A percentile compares a stretch with the other conserved stretches of the same genome.
These are phyloP conservation scores for Colletotrichum musae DNA, from an alignment of 2,329 filamentous ascomycete genomes.

Conservation along the genomic window DNA sequence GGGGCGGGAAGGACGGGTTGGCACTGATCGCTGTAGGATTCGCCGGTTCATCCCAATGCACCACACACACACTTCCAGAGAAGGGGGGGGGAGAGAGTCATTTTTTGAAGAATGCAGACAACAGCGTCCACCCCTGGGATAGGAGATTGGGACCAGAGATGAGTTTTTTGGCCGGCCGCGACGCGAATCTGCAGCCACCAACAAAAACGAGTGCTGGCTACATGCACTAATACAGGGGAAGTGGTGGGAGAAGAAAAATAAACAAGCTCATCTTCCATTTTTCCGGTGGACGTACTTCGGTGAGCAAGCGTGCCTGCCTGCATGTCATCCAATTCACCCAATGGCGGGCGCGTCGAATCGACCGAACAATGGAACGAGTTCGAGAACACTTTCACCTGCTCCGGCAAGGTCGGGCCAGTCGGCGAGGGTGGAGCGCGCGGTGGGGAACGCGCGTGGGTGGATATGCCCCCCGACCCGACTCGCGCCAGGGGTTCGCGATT, in stretches of 20 bases:
- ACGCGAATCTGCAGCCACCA: not conserved
- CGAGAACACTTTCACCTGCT: not conserved
- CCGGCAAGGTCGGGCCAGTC: constrained; percentile 22
- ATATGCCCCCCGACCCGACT: constrained; percentile 1
- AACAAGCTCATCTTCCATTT: not conserved
- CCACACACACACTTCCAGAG: too few species aligned
- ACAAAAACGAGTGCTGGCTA: not conserved
- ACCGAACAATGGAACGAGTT: not conserved
- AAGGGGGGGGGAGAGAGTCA: not conserved
- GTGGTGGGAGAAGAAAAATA: too few species aligned
- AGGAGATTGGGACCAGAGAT: constrained; percentile 1
- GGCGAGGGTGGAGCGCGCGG: constrained; percentile 1
- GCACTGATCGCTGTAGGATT: constrained; percentile 2
- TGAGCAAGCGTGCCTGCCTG: not conserved
- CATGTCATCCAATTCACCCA: not conserved
- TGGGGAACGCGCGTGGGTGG: constrained; percentile 3
- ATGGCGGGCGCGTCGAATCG: not conserved
- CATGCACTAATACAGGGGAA: too few species aligned
- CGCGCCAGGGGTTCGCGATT: constrained; percentile 25
- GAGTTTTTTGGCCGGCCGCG: not conserved
- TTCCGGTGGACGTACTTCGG: not conserved
- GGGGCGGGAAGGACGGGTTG: not conserved
- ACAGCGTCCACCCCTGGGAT: constrained; percentile 20
- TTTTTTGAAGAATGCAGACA: not conserved
- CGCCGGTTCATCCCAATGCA: constrained; percentile 29